Evolutionary conservation across 2,329 filamentous ascomycete species (phyloP), one percentile per base, ranked within the genome.

Genomic region (Canariomyces notabilis): DNA sequence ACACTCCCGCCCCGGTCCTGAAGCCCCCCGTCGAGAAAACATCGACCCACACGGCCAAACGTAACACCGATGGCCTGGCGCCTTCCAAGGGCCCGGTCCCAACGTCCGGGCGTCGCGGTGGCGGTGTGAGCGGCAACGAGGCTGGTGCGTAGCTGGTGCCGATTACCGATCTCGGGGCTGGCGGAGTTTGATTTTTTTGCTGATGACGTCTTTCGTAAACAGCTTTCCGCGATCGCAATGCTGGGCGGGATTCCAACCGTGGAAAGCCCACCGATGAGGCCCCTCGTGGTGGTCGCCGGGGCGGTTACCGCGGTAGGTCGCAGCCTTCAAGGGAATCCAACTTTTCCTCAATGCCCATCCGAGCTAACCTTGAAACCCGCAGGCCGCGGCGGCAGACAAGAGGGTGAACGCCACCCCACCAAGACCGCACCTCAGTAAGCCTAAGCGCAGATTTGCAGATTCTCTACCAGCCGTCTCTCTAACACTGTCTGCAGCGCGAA

Each of bases 1-100:
- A 91, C 73, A 82, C 83, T 72, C 82, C 84, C 63, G 76, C 82
- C 62, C 84, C 85, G 67, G 90, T 89, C 63, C 83, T 87, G 63
- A 93, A 89, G 81, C 86, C 87, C n/a, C n/a, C n/a, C 68, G 80
- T 93, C 67, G 89, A 95, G 70, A 95, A 93, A 82, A 80, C 82
- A 58, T 71, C 76, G 59, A 75, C 81, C 64, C 84, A 89, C 69
- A 79, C 79, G 57, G 72, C 68, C 67, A 96, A 96, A 85, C 88
- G 89, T 75, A 90, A 91, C 74, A 85, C 79, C 66, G 83, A 86
- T 66, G 81, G 82, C 67, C 82, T 89, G 67, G 79, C 81, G 63
- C 82, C 71, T 47, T 67, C 69, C 61, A 65, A 67, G 54, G 63
- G 60, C 50, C 61, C 66, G 57, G 54, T 50, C 41, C 42, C 57